These are phyloP conservation scores for Grosmannia penicillata DNA, from an alignment of 2,329 filamentous ascomycete species.

Conservation along the genomic window DNA sequence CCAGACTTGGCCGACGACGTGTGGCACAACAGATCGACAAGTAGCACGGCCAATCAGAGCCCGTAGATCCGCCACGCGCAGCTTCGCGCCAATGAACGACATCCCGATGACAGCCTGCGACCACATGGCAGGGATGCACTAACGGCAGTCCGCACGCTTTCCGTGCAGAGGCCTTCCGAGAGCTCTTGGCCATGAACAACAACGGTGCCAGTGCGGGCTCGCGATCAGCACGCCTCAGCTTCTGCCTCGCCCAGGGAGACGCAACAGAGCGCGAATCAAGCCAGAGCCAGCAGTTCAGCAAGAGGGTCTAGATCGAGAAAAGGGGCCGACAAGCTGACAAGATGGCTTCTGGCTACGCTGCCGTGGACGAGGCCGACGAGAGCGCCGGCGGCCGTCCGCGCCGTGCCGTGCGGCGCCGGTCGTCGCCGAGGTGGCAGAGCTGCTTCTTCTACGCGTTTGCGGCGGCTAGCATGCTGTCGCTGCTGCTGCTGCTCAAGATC, in stretches of 20 bases:
- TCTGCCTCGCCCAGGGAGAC: too few species aligned
- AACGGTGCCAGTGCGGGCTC: too few species aligned
- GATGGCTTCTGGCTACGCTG: not conserved
- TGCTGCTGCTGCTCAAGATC: constrained; percentile 9
- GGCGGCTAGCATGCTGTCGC: constrained; percentile 2
- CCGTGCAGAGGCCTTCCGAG: too few species aligned
- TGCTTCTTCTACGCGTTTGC: constrained; percentile 1
- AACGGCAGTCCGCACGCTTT: not conserved
- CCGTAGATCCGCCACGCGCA: not conserved
- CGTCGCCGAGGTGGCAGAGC: not conserved
- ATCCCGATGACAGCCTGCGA: not conserved
- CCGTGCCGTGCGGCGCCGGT: not conserved
- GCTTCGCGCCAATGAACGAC: not conserved
- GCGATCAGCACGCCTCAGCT: too few species aligned
- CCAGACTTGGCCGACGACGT: too few species aligned
- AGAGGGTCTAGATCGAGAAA: too few species aligned
- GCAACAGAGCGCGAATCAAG: too few species aligned
- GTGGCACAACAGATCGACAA: too few species aligned
- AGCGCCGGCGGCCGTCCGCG: not conserved
- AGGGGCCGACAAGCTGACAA: not conserved
- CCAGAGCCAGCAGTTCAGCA: not conserved
- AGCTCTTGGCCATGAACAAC: too few species aligned
- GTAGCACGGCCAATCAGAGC: not conserved
- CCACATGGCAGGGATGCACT: too few species aligned
- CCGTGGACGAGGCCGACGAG: not conserved